Conservation (phyloP, 1,284 basidiomycete species). For the Ganoderma resinaceum region DNA sequence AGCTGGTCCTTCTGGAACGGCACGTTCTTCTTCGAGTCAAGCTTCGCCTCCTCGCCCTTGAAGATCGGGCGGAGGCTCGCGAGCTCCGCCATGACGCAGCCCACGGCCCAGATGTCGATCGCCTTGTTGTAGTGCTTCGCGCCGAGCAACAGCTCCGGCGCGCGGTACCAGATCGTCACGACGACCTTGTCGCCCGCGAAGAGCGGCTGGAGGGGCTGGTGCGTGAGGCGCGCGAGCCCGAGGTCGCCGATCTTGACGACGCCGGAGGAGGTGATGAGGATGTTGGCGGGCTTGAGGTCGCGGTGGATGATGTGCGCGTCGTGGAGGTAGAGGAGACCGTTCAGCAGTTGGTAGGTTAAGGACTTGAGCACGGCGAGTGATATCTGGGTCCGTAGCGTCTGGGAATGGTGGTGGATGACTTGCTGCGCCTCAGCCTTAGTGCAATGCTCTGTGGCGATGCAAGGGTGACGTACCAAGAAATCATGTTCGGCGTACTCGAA, state of each 20-base stretch:
- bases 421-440: constrained; percentile 60
- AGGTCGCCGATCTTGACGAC: constrained; percentile 98
- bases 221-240: constrained; percentile 89
- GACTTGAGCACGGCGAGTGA: constrained; percentile 87
- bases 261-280: constrained; percentile 89
- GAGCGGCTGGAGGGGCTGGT: constrained; percentile 86
- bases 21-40: constrained; percentile 91
- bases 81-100: constrained; percentile 96
- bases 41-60: constrained; percentile 98
- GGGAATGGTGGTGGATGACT: constrained; percentile 98
- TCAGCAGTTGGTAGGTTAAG: constrained; percentile 94
- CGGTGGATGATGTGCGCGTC: constrained; percentile 95
- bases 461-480: constrained; percentile 72
- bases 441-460: not conserved
- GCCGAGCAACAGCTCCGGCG: constrained; percentile 93
- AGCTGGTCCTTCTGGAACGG: constrained; percentile 97
- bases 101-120: constrained; percentile 95
- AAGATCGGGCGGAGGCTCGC: constrained; percentile 95
- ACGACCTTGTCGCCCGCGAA: constrained; percentile 97
- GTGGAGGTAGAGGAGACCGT: constrained; percentile 95
- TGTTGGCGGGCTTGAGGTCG: constrained; percentile 98
- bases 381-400: constrained; percentile 83
- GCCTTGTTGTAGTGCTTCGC: constrained; percentile 97
- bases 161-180: constrained; percentile 99
- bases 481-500: constrained; percentile 99